Conservation (phyloP, 495 filamentous ascomycete genomes). For the Podospora pseudopauciseta region DNA sequence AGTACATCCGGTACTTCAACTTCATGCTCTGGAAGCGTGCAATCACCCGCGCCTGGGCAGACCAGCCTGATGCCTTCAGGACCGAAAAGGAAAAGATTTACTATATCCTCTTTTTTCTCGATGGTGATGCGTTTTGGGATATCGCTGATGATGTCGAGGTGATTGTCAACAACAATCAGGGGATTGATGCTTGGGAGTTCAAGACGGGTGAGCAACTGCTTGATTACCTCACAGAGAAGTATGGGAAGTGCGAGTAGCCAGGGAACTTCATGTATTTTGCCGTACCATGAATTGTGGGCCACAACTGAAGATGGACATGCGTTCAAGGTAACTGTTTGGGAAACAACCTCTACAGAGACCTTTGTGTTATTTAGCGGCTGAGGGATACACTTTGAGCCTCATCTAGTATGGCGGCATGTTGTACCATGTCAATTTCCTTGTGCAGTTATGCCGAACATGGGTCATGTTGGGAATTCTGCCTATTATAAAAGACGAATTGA, state of each 20-base stretch:
- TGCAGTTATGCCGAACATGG: too few relatives aligned
- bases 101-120: background rate
- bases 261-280: too few relatives aligned
- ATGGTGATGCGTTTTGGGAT: background rate
- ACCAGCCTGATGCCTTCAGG: background rate
- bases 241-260: background rate
- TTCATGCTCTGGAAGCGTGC: background rate
- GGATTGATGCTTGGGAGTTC: background rate
- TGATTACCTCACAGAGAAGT: background rate
- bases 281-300: too few relatives aligned
- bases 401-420: too few relatives aligned
- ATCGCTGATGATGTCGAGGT: background rate
- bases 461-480: too few relatives aligned
- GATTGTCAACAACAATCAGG: background rate
- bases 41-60: background rate
- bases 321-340: too few relatives aligned
- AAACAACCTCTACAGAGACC: too few relatives aligned
- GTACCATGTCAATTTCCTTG: too few relatives aligned
- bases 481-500: too few relatives aligned
- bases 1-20: background rate
- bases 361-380: too few relatives aligned
- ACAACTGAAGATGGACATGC: too few relatives aligned
- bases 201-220: background rate
- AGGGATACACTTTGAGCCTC: too few relatives aligned
- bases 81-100: background rate